Conservation (phyloP, 768 basidiomycete species). For the Collybia sordida region DNA sequence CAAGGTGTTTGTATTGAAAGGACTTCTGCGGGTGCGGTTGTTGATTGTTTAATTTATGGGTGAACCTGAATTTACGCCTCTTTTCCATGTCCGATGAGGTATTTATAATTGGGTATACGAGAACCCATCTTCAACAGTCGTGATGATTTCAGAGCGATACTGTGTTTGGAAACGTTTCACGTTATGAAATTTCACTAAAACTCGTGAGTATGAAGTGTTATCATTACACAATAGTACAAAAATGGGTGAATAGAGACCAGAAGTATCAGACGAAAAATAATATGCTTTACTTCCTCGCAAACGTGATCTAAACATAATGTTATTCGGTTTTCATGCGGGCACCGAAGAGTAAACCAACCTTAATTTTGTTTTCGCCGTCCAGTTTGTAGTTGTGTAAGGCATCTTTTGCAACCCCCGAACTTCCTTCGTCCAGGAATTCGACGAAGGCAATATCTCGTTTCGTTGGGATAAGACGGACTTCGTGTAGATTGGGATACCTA, state of each 20-base stretch:
- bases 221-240: constrained; percentile 1
- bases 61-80: no score
- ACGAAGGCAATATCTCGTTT: constrained; percentile 99
- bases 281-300: constrained; percentile 61
- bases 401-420: constrained; percentile 90
- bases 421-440: constrained; percentile 92
- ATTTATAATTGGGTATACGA: no score
- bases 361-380: constrained; percentile 98
- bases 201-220: neutral
- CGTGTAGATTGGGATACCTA: constrained; percentile 93
- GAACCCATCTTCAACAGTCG: no score
- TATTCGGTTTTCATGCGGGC: neutral
- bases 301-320: constrained; percentile 54
- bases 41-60: no score
- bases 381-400: constrained; percentile 97
- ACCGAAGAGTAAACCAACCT: constrained; percentile 46
- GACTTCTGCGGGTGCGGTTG: no score
- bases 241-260: neutral
- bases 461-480: constrained; percentile 97
- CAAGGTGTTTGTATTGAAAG: no score
- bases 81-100: no score
- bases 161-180: no score
- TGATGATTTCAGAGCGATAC: no score
- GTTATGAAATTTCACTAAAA: no score
- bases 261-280: neutral